Conservation (phyloP, 805 yeast species). For the Huiozyma naganishii region DNA sequence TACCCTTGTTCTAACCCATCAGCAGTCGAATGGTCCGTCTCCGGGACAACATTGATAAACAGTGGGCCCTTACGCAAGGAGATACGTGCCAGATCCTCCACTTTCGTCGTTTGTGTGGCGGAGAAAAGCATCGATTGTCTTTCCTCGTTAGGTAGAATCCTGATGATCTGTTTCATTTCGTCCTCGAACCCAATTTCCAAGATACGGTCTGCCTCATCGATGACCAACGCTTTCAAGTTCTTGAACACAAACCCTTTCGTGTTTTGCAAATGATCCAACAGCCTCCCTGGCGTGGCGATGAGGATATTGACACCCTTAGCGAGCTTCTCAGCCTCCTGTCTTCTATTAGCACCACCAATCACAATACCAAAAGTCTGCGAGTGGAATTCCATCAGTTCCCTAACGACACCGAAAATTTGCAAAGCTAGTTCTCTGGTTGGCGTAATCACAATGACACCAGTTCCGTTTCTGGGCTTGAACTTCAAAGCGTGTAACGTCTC, state of each 20-base stretch:
- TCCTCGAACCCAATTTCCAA: constrained; percentile 97
- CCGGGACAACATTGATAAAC: constrained; percentile 86
- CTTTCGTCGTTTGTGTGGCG: constrained; percentile 99
- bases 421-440: constrained; percentile 97
- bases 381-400: constrained; percentile 83
- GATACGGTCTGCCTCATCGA: constrained; percentile 97
- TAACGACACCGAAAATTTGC: constrained; percentile 95
- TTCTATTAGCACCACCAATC: constrained; percentile 96
- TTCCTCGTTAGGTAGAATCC: constrained; percentile 81
- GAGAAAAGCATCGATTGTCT: constrained; percentile 96
- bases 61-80: constrained; percentile 88
- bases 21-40: constrained; percentile 77
- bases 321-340: constrained; percentile 93
- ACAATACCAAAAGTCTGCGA: constrained; percentile 93
- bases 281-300: constrained; percentile 96
- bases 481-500: constrained; percentile 82
- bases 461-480: constrained; percentile 96
- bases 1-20: constrained; percentile 98
- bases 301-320: constrained; percentile 86
- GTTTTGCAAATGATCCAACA: constrained; percentile 92
- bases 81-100: constrained; percentile 94
- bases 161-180: constrained; percentile 95
- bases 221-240: constrained; percentile 84
- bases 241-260: constrained; percentile 89
- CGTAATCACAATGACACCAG: constrained; percentile 90